Conservation (phyloP, 2,329 filamentous ascomycete genomes). For the Hypoxylon sp. region DNA sequence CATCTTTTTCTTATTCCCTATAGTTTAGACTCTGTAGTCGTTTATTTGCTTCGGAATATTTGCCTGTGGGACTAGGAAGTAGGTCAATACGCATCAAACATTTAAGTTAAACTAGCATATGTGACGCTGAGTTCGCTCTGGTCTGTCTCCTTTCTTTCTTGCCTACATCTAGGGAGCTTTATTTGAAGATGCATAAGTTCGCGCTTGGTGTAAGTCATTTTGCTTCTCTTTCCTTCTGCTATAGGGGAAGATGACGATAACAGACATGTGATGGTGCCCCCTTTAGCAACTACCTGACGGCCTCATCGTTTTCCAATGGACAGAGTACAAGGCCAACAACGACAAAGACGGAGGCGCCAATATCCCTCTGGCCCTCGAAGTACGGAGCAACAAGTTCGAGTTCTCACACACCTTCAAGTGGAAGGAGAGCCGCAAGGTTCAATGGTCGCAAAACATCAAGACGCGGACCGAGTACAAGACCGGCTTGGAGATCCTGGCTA, state of each 20-base stretch:
- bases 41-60: background rate
- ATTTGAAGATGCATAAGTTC: conserved; percentile 28
- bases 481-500: conserved; percentile 39
- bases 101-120: background rate
- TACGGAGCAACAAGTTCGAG: conserved; percentile 31
- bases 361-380: conserved; percentile 36
- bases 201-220: conserved; percentile 28
- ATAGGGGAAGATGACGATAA: background rate
- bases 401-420: conserved; percentile 32
- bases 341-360: conserved; percentile 34
- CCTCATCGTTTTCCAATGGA: conserved; percentile 43
- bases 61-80: background rate
- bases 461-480: conserved; percentile 34
- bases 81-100: background rate
- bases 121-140: background rate
- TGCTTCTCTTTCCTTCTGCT: background rate
- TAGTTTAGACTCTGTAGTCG: background rate
- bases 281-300: conserved; percentile 35
- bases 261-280: background rate
- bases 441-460: conserved; percentile 36
- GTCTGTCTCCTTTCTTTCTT: background rate
- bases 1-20: conserved; percentile 3
- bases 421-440: conserved; percentile 21
- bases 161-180: background rate
- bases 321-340: conserved; percentile 41